A percentile compares a stretch with the other conserved stretches of the same genome.
phyloP scores from a whole-genome alignment of 805 yeast species.

The Candida rishiriensis region DNA sequence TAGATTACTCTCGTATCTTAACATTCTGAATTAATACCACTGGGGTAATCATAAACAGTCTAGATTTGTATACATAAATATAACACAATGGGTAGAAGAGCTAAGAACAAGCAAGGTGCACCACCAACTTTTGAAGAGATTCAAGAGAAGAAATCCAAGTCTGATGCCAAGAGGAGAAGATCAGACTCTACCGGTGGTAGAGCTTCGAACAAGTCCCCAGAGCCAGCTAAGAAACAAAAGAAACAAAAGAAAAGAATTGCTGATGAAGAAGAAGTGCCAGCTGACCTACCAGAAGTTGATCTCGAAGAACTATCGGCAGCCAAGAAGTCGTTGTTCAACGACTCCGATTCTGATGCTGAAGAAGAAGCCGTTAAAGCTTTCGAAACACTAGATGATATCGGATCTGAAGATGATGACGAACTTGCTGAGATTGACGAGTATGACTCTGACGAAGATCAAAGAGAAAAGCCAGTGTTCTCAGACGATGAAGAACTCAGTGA shows the following conservation, averaged over 20 bases:
- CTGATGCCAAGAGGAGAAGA: slow-evolving; percentile 28
- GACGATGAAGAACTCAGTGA: slow-evolving; percentile 68
- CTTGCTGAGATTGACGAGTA: slow-evolving; percentile 41
- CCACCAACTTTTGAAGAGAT: slow-evolving; percentile 90
- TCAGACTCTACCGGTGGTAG: background rate
- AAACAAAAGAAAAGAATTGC: slow-evolving; percentile 22
- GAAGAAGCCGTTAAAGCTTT: slow-evolving; percentile 41
- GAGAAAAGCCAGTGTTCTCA: slow-evolving; percentile 72
- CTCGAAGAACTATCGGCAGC: slow-evolving; percentile 62
- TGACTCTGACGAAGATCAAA: slow-evolving; percentile 61
- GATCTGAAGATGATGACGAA: slow-evolving; percentile 32
- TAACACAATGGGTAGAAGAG: slow-evolving; percentile 79
- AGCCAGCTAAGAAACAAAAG: slow-evolving; percentile 23
- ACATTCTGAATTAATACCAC: no score
- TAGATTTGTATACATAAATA: background rate
- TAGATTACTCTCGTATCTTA: no score
- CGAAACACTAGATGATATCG: slow-evolving; percentile 18
- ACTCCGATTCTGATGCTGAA: slow-evolving; percentile 65
- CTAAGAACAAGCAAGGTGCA: slow-evolving; percentile 85
- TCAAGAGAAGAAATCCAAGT: slow-evolving; percentile 40
- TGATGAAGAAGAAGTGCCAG: slow-evolving; percentile 39
- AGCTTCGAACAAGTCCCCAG: slow-evolving; percentile 2
- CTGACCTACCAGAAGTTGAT: slow-evolving; percentile 60
- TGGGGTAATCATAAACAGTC: background rate
- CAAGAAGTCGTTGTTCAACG: slow-evolving; percentile 73